These are phyloP conservation scores for Syzygium malaccense DNA, from an alignment of 441 rosid species.

Conservation along the genomic window DNA sequence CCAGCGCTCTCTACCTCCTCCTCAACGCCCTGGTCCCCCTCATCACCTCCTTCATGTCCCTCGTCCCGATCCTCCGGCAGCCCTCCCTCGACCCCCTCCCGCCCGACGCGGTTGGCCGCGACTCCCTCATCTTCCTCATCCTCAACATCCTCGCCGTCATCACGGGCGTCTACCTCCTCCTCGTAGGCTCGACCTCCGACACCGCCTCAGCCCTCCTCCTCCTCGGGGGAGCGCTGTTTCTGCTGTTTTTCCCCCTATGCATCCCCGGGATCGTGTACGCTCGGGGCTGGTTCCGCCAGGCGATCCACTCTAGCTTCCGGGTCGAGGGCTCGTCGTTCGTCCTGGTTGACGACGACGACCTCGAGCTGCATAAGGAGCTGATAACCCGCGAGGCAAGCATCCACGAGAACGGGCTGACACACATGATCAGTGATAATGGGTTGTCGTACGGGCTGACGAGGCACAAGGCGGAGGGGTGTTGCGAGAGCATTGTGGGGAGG, in stretches of 20 bases:
- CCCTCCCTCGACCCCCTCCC: slow-evolving; percentile 72
- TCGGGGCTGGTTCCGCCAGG: slow-evolving; percentile 59
- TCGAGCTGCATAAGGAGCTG: slow-evolving; percentile 74
- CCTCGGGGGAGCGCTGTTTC: slow-evolving; percentile 62
- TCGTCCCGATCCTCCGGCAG: slow-evolving; percentile 78
- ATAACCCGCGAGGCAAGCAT: slow-evolving; percentile 34
- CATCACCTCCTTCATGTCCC: slow-evolving; percentile 45
- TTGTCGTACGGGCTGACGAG: slow-evolving; percentile 5
- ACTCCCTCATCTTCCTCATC: slow-evolving; percentile 62
- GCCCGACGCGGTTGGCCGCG: slow-evolving; percentile 60
- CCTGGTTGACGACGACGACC: slow-evolving; percentile 74
- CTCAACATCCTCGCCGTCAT: slow-evolving; percentile 58
- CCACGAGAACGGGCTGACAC: slow-evolving; percentile 19
- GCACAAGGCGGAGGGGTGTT: slow-evolving; percentile 38
- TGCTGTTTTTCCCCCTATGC: slow-evolving; percentile 64
- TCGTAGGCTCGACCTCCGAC: slow-evolving; percentile 34
- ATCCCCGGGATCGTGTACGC: slow-evolving; percentile 79
- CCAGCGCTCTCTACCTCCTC: slow-evolving; percentile 58
- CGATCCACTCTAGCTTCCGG: slow-evolving; percentile 56
- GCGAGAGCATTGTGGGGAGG: slow-evolving; percentile 38
- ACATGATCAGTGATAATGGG: slow-evolving; percentile 20
- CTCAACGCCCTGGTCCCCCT: slow-evolving; percentile 73
- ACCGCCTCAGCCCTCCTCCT: slow-evolving; percentile 36
- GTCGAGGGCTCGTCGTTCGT: slow-evolving; percentile 55
- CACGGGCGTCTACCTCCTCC: slow-evolving; percentile 74